Percentiles rank a stretch among this genome's conserved stretches.
These are phyloP conservation scores for Tardiomyces depauwii DNA, from an alignment of 1,139 yeast genomes.

Conservation along the genomic window DNA sequence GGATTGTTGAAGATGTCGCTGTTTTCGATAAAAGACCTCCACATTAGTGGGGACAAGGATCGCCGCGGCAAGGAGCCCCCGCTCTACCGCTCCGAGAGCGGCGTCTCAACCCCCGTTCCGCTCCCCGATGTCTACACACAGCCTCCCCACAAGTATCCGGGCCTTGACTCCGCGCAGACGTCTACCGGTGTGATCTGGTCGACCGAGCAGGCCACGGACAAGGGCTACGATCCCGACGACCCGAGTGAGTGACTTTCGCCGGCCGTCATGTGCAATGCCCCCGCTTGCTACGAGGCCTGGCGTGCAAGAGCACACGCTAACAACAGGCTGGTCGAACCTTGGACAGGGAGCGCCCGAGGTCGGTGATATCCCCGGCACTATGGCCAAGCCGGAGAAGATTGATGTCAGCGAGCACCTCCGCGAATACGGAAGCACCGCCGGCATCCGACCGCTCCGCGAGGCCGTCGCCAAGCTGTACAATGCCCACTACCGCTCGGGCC, in stretches of 20 bases:
- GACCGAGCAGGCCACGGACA: constrained; percentile 52
- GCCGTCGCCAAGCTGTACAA: constrained; percentile 56
- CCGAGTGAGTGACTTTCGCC: constrained; percentile 7
- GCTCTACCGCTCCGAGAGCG: constrained; percentile 11
- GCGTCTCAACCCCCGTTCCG: constrained; percentile 22
- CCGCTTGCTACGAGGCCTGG: no score
- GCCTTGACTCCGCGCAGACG: constrained; percentile 49
- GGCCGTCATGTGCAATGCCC: no score
- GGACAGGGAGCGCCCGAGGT: constrained; percentile 69
- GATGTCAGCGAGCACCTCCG: constrained; percentile 43
- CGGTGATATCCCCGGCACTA: constrained; percentile 54
- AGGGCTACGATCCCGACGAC: constrained; percentile 43
- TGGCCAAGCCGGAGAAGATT: constrained; percentile 42
- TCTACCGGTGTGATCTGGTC: constrained; percentile 65
- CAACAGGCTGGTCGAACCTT: constrained; percentile 43
- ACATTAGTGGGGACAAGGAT: background rate
- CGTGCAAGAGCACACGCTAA: background rate
- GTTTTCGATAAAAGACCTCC: background rate
- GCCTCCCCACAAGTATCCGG: constrained; percentile 37
- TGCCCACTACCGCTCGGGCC: constrained; percentile 41
- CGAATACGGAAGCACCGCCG: constrained; percentile 60
- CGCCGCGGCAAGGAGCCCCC: background rate
- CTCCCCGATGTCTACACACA: constrained; percentile 22
- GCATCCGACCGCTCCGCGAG: constrained; percentile 44
- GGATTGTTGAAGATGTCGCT: background rate